Evolutionary conservation across 179 eudicot genomes (phyloP), one percentile per base, ranked within the genome.

Genomic region (Spergularia azorica): DNA sequence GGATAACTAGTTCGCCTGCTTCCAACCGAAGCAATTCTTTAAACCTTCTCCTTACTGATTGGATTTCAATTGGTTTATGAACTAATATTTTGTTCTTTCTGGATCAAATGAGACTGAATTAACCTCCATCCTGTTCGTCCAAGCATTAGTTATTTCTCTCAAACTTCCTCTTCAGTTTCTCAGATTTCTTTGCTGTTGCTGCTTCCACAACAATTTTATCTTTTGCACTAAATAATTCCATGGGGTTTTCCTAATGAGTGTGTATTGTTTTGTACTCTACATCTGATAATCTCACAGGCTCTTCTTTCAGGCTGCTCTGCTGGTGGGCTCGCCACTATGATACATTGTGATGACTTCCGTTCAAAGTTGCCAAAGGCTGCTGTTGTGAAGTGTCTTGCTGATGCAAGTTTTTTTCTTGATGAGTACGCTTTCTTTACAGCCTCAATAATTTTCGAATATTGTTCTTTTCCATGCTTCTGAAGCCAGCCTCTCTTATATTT

Each of bases 241-340:
- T 3, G 56, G 17, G 26, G 69, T 4, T 16, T 73, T 68, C 18
- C 68, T 41, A 75, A 62, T 55, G 76, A 20, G 46, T 32, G 69
- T 64, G 60, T 56, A 59, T 50, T 73, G 79, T 66, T 71, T 74
- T 70, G 67, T 79, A 57, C 84, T 62, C 65, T 82, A 68, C 74
- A 74, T 80, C 82, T 79, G 82, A 83, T 79, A 79, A 87, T 76
- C 85, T 79, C 79, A 82, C 89, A 94, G 98, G 98, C 97, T 87
- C 90, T 94, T 85, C 97, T 94, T 86, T 86, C 98, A 80, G 98
- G 98, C 81, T 92, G 98, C 88, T 94, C 98, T 71, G 98, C 98
- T 75, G 98, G 98, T 78, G 98, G 94, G 76, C 87, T 94, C 82
- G 97, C 97, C 71, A 88, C 92, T 72, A 88, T 94, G 84, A 82